Percentiles rank a stretch among this genome's conserved stretches.
Evolutionary conservation across 495 filamentous ascomycete genomes (phyloP).

Genomic region (Melanomma pulvis-pyrius): DNA sequence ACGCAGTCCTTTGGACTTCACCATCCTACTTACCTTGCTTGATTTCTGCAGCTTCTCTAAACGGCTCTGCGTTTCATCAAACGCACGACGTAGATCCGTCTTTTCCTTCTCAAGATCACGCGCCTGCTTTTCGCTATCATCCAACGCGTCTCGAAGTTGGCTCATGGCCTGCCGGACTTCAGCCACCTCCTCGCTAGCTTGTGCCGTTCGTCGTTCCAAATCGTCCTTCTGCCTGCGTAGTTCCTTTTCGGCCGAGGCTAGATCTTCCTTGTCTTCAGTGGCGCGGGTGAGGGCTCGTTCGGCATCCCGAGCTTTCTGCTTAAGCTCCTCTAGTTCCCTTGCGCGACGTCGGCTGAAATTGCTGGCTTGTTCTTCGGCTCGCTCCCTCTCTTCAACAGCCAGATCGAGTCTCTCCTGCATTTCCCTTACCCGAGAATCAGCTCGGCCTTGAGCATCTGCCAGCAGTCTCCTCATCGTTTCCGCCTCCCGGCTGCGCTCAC

Average conservation of each 20-base stretch:
- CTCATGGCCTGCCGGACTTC: slow-evolving; percentile 78
- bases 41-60: slow-evolving; percentile 82
- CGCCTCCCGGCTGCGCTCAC: slow-evolving; percentile 87
- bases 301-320: slow-evolving; percentile 73
- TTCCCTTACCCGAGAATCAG: slow-evolving; percentile 79
- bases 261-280: slow-evolving; percentile 68
- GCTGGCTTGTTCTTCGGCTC: slow-evolving; percentile 86
- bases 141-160: slow-evolving; percentile 75
- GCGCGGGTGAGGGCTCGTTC: slow-evolving; percentile 74
- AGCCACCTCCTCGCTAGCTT: slow-evolving; percentile 67
- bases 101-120: slow-evolving; percentile 81
- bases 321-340: slow-evolving; percentile 85
- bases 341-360: slow-evolving; percentile 72
- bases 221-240: slow-evolving; percentile 74
- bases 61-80: slow-evolving; percentile 74
- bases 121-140: slow-evolving; percentile 83
- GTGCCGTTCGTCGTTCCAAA: slow-evolving; percentile 68
- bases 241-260: slow-evolving; percentile 70
- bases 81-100: slow-evolving; percentile 67
- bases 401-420: slow-evolving; percentile 88
- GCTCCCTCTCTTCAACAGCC: slow-evolving; percentile 87
- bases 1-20: neutral
- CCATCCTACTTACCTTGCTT: slow-evolving; percentile 52
- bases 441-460: slow-evolving; percentile 79
- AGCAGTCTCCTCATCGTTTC: slow-evolving; percentile 93